phyloP scores from a whole-genome alignment of 805 yeast genomes.

The Zygosaccharomyces lentus region DNA sequence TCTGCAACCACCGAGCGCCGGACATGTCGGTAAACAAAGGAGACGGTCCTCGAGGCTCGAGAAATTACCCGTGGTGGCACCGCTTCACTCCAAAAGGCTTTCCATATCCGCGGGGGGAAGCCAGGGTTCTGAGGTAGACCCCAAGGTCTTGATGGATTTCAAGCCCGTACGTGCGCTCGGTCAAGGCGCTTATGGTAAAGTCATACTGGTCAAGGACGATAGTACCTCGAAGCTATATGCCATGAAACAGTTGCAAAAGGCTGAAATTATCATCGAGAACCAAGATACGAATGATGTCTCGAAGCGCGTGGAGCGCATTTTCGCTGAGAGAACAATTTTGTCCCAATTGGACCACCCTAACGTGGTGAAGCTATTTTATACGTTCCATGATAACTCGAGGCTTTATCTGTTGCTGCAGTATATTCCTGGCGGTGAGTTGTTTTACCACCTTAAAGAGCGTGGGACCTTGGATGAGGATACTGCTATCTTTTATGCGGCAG shows the following conservation, averaged over 20 bases:
- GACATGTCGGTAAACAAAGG: conserved; percentile 15
- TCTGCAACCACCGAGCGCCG: conserved; percentile 3
- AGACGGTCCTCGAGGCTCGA: conserved; percentile 32
- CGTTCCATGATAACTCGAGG: conserved; percentile 75
- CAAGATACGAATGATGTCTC: conserved; percentile 30
- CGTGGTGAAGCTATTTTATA: conserved; percentile 75
- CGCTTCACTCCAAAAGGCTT: conserved; percentile 27
- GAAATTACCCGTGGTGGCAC: conserved; percentile 29
- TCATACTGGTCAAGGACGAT: conserved; percentile 65
- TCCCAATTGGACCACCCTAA: conserved; percentile 71
- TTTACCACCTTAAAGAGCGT: conserved; percentile 38
- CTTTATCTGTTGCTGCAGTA: conserved; percentile 74
- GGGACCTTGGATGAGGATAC: conserved; percentile 54
- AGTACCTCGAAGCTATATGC: conserved; percentile 67
- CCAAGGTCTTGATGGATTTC: conserved; percentile 47
- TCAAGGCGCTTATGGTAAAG: conserved; percentile 86
- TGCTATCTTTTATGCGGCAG: conserved; percentile 75
- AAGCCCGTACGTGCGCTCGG: conserved; percentile 75
- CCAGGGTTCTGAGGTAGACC: conserved; percentile 1
- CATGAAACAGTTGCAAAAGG: conserved; percentile 80
- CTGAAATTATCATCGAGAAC: conserved; percentile 58
- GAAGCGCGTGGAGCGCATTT: conserved; percentile 66
- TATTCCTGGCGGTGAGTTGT: conserved; percentile 86
- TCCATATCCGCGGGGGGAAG: conserved; percentile 17
- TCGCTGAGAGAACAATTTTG: conserved; percentile 72